Conservation (phyloP, 129 eudicot genomes). For the Chrysanthemum lavandulifolium region DNA sequence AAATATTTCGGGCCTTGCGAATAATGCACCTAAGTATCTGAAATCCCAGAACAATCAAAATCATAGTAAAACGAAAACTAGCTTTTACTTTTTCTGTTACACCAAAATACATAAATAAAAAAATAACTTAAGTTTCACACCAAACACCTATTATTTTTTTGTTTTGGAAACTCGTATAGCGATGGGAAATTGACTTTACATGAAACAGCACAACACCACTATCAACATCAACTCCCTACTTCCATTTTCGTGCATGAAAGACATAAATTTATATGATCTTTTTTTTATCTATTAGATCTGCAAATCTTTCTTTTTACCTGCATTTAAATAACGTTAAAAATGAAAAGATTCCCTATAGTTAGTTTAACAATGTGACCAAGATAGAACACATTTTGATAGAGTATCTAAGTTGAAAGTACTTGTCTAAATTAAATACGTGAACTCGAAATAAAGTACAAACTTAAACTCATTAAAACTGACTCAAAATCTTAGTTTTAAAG, state of each 20-base stretch:
- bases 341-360: too few species aligned
- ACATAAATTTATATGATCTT: background rate
- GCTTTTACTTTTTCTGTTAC: background rate
- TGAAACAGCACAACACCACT: background rate
- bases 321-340: too few species aligned
- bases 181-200: slow-evolving; percentile 11
- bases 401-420: too few species aligned
- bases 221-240: slow-evolving; percentile 19
- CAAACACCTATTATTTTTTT: background rate
- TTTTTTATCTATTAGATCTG: background rate
- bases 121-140: background rate
- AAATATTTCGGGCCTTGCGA: too few species aligned
- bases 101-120: background rate
- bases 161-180: background rate
- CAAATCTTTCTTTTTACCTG: background rate
- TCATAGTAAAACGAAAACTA: background rate
- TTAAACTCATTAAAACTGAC: too few species aligned
- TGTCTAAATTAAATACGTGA: too few species aligned
- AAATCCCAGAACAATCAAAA: background rate
- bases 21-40: too few species aligned
- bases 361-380: too few species aligned
- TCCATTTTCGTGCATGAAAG: background rate
- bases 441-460: background rate
- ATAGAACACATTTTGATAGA: too few species aligned
- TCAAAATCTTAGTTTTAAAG: too few species aligned